phyloP scores from a whole-genome alignment of 148 eudicot genomes.

The Cornus suecica region DNA sequence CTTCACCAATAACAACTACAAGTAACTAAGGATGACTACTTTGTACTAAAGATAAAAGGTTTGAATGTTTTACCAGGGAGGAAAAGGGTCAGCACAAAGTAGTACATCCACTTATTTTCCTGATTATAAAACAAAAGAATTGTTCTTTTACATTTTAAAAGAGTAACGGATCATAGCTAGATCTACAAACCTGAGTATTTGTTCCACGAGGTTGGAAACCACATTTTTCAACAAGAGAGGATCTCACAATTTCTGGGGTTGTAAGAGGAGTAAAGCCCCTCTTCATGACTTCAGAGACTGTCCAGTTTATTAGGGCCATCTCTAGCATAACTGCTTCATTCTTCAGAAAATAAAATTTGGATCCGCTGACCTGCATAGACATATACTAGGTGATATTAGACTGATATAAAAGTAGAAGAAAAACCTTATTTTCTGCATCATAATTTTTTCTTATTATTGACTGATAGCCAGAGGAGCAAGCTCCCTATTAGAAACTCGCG shows the following conservation, averaged over 20 bases:
- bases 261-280: conserved; percentile 87
- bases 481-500: background rate
- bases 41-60: background rate
- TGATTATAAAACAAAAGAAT: background rate
- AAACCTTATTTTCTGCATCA: background rate
- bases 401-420: background rate
- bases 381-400: conserved; percentile 4
- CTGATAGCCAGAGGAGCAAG: background rate
- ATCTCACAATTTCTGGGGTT: conserved; percentile 86
- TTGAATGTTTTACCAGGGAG: background rate
- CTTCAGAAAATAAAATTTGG: conserved; percentile 91
- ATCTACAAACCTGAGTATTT: conserved; percentile 69
- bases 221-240: conserved; percentile 89
- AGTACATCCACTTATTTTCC: background rate
- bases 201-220: conserved; percentile 97
- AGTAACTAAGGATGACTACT: too few species aligned
- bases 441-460: background rate
- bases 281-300: conserved; percentile 66
- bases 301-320: conserved; percentile 87
- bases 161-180: background rate
- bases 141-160: background rate
- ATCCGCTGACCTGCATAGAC: conserved; percentile 71
- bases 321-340: conserved; percentile 90
- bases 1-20: background rate
- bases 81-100: background rate